Evolutionary conservation across 257 asterid genomes (phyloP).

Genomic region (Solanum sejunctum): DNA sequence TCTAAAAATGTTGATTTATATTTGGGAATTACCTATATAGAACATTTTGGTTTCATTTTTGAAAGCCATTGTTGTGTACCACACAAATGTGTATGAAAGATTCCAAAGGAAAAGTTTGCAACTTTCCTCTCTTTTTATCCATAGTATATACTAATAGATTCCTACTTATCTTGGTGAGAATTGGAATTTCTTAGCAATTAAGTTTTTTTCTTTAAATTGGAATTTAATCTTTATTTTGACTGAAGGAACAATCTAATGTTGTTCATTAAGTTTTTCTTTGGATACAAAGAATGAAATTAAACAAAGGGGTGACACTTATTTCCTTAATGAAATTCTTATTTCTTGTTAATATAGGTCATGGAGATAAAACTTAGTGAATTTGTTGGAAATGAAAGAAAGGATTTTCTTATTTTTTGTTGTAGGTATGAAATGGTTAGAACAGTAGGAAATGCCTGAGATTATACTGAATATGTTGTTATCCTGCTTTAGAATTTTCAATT

Average conservation of each 20-base stretch:
- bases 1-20: no score
- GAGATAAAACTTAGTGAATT: no score
- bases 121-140: neutral
- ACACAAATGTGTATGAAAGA: neutral
- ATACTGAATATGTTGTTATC: no score
- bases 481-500: neutral
- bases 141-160: neutral
- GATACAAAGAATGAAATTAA: neutral
- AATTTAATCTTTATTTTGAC: neutral
- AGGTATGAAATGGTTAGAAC: no score
- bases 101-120: neutral
- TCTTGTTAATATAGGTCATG: no score
- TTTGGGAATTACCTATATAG: no score
- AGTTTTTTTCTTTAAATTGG: neutral
- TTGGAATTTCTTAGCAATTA: neutral
- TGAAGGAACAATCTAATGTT: neutral
- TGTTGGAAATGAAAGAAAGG: no score
- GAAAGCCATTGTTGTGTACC: neutral
- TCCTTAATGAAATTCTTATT: no score
- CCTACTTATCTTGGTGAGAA: neutral
- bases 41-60: neutral
- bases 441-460: no score
- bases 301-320: neutral
- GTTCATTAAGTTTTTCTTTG: neutral
- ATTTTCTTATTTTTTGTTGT: no score